These are phyloP conservation scores for Cynara cardunculus DNA, from an alignment of 129 eudicot genomes.

Conservation along the genomic window DNA sequence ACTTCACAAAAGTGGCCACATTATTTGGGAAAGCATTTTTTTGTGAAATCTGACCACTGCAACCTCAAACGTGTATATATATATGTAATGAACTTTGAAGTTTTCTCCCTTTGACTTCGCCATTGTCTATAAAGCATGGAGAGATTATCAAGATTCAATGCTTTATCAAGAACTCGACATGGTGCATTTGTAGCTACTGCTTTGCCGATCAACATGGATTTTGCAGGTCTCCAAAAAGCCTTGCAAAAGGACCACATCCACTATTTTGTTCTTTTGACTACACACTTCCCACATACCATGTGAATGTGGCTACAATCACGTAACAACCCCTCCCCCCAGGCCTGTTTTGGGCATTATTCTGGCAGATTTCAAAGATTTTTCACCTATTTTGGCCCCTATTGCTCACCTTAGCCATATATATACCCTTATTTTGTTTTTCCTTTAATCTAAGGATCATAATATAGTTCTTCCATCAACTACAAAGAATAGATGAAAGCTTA, in stretches of 20 bases:
- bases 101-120: background rate
- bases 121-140: background rate
- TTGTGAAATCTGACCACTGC: background rate
- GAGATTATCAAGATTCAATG: background rate
- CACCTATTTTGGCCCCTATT: no score
- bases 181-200: background rate
- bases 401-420: no score
- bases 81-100: background rate
- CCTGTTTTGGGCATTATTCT: no score
- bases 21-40: background rate
- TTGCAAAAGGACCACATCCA: background rate
- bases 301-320: no score
- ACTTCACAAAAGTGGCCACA: background rate
- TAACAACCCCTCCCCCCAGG: no score
- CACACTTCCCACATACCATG: no score
- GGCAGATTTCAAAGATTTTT: no score
- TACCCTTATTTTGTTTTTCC: no score
- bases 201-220: background rate
- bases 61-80: slow-evolving; percentile 3
- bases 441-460: no score
- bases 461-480: no score
- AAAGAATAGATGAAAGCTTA: no score
- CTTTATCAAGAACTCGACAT: background rate
- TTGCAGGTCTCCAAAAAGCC: background rate
- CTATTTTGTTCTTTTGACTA: no score